Conservation (phyloP, 2,329 filamentous ascomycete species). For the Pseudogymnoascus sp. region DNA sequence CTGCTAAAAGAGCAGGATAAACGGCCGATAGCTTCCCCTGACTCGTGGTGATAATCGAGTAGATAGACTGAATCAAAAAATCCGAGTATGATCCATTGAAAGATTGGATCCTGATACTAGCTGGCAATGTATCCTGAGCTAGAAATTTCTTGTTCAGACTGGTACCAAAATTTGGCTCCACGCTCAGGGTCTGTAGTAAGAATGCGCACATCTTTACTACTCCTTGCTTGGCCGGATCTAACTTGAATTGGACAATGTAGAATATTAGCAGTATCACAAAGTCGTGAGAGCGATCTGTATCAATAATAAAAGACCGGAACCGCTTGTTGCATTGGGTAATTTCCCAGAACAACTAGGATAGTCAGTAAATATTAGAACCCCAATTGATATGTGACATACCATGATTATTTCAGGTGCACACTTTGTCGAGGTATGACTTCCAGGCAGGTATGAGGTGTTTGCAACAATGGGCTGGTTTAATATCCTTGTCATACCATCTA, state of each 20-base stretch:
- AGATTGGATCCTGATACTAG: conserved; percentile 68
- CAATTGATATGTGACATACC: conserved; percentile 25
- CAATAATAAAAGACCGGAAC: conserved; percentile 92
- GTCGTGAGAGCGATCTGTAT: conserved; percentile 86
- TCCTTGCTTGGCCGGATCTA: conserved; percentile 79
- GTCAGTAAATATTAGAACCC: not conserved
- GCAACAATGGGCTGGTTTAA: conserved; percentile 87
- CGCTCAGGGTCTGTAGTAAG: conserved; percentile 85
- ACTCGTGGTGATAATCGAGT: conserved; percentile 80
- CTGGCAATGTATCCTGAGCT: conserved; percentile 77
- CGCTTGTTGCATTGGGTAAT: conserved; percentile 94
- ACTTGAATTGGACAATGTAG: conserved; percentile 83
- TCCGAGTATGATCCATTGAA: conserved; percentile 90
- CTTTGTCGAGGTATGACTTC: conserved; percentile 67
- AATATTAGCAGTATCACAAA: conserved; percentile 86
- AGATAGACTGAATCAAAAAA: conserved; percentile 90
- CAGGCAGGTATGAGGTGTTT: conserved; percentile 79
- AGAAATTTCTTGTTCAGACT: conserved; percentile 85
- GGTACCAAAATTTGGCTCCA: conserved; percentile 81
- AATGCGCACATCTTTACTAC: conserved; percentile 97
- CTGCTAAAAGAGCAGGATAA: conserved; percentile 82
- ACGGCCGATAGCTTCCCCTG: conserved; percentile 85
- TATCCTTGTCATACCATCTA: conserved; percentile 87
- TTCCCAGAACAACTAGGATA: conserved; percentile 70
- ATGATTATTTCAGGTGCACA: conserved; percentile 95